Evolutionary conservation across 2,329 filamentous ascomycete genomes (phyloP).

Genomic region (Penicillium sclerotigenum): DNA sequence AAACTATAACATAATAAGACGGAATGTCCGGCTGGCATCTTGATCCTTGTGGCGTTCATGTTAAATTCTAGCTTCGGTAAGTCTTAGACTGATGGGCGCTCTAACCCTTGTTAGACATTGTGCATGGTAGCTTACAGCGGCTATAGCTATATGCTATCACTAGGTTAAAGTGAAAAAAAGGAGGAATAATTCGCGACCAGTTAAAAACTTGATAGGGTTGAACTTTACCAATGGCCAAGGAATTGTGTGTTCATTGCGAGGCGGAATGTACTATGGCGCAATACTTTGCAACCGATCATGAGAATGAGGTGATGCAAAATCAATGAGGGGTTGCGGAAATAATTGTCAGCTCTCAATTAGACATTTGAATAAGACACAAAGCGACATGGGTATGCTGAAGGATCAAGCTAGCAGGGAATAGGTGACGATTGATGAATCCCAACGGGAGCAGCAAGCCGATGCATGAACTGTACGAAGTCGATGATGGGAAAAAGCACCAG

Average conservation of each 20-base stretch:
- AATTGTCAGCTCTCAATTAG: background rate
- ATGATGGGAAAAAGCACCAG: background rate
- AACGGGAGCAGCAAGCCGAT: too few relatives aligned
- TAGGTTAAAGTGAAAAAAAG: background rate
- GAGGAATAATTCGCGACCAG: background rate
- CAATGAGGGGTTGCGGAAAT: background rate
- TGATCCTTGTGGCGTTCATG: background rate
- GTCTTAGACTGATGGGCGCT: background rate
- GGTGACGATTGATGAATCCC: background rate
- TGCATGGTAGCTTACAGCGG: background rate
- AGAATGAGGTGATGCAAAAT: constrained; percentile 2
- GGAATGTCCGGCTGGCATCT: background rate
- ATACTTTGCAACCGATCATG: constrained; percentile 1
- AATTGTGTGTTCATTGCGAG: background rate
- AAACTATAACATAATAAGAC: background rate
- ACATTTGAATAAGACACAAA: background rate
- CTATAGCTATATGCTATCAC: background rate
- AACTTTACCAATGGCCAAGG: background rate
- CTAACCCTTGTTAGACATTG: background rate
- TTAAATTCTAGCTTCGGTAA: background rate
- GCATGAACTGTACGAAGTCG: background rate
- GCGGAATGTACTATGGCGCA: constrained; percentile 1
- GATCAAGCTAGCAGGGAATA: background rate
- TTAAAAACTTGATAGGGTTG: background rate
- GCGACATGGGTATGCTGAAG: background rate